Conservation (phyloP, 1,284 basidiomycete species). For the Golubevia pallescens region DNA sequence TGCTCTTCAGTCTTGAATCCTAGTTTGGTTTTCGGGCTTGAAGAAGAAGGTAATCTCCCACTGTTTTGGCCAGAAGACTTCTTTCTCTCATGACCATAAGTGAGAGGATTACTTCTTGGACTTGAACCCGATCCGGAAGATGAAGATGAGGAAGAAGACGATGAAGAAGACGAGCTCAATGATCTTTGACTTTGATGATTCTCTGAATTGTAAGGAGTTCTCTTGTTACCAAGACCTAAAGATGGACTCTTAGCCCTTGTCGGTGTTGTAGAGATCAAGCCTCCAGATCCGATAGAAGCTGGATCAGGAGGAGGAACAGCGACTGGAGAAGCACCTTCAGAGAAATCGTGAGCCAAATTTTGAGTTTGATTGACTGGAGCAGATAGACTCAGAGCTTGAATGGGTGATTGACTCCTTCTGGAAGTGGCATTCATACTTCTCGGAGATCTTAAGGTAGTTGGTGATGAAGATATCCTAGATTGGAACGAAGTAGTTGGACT, state of each 20-base stretch:
- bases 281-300: neutral
- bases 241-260: neutral
- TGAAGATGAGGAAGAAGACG: neutral
- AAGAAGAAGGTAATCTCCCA: too few species aligned
- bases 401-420: conserved; percentile 22
- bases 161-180: neutral
- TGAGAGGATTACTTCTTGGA: neutral
- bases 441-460: neutral
- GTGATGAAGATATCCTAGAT: neutral
- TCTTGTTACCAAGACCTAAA: neutral
- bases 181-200: neutral
- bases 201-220: too few species aligned
- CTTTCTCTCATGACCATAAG: too few species aligned
- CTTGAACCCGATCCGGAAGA: neutral
- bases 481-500: neutral
- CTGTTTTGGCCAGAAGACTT: too few species aligned
- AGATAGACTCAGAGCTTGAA: conserved; percentile 7
- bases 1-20: neutral
- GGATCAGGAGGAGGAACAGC: neutral
- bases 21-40: neutral
- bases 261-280: neutral
- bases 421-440: conserved; percentile 5
- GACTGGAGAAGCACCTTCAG: neutral
- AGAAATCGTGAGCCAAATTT: neutral
- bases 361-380: neutral